Conservation (phyloP, 164 flowering plant genomes). For the Protea cynaroides region DNA sequence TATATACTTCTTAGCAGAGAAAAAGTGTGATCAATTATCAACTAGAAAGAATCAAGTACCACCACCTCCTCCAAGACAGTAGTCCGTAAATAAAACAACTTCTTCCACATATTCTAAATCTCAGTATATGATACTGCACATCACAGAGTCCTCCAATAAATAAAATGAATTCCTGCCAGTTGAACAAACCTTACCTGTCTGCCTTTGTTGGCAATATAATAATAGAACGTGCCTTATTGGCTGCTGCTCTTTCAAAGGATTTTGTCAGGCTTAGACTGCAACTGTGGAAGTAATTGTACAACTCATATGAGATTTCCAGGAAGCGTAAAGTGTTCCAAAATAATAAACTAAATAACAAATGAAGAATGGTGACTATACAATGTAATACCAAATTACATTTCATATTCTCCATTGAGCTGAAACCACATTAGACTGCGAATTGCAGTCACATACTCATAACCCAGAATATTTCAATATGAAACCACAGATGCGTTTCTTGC, state of each 20-base stretch:
- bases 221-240: constrained; percentile 80
- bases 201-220: constrained; percentile 88
- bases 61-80: too few relatives aligned
- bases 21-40: too few relatives aligned
- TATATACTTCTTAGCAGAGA: too few relatives aligned
- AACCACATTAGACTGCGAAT: not conserved
- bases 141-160: not conserved
- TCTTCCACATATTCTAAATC: not conserved
- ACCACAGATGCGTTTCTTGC: too few relatives aligned
- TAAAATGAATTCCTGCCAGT: not conserved
- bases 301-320: not conserved
- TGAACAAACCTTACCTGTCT: constrained; percentile 51
- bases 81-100: not conserved
- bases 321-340: not conserved
- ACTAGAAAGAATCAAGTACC: too few relatives aligned
- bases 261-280: constrained; percentile 92
- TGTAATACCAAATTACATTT: not conserved
- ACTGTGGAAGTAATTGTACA: constrained; percentile 41
- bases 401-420: not conserved
- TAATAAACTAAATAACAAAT: not conserved
- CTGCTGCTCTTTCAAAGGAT: constrained; percentile 98
- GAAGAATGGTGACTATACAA: not conserved
- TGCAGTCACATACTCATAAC: too few relatives aligned
- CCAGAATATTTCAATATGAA: too few relatives aligned
- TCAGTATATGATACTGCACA: not conserved